phyloP scores from a whole-genome alignment of 164 flowering plant genomes.

The Euptelea pleiosperma region DNA sequence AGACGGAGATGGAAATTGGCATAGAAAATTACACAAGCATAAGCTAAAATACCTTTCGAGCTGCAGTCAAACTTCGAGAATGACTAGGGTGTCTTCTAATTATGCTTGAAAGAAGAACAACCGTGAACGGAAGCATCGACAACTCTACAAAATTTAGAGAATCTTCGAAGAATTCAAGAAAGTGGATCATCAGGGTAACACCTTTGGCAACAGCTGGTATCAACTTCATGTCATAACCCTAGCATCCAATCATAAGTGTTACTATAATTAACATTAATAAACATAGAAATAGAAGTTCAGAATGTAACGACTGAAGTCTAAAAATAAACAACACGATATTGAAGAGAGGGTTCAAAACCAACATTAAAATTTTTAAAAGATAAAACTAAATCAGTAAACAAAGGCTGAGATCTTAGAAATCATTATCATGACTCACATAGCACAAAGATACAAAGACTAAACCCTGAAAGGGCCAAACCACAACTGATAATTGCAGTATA shows the following conservation, averaged over 20 bases:
- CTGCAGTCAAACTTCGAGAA: constrained; percentile 10
- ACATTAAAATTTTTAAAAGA: too few relatives aligned
- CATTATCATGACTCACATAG: neutral
- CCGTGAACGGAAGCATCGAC: constrained; percentile 9
- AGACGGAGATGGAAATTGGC: neutral
- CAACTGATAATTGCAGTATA: too few relatives aligned
- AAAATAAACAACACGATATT: too few relatives aligned
- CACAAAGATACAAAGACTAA: too few relatives aligned
- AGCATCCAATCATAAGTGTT: too few relatives aligned
- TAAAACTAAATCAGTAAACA: neutral
- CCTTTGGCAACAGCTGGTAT: constrained; percentile 9
- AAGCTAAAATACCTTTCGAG: constrained; percentile 6
- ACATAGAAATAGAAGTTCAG: too few relatives aligned
- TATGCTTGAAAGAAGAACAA: constrained; percentile 7
- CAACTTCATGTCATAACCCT: constrained; percentile 15
- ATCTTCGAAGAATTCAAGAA: constrained; percentile 14
- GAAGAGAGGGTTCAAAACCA: too few relatives aligned
- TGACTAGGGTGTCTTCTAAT: constrained; percentile 10
- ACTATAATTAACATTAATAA: too few relatives aligned
- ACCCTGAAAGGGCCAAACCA: too few relatives aligned
- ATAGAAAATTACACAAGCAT: too few relatives aligned
- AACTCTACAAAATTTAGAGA: constrained; percentile 11
- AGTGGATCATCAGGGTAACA: constrained; percentile 9
- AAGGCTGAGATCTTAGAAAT: neutral
- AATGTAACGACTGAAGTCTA: too few relatives aligned